These are phyloP conservation scores for Stylosanthes scabra DNA, from an alignment of 331 rosid genomes.

Conservation along the genomic window DNA sequence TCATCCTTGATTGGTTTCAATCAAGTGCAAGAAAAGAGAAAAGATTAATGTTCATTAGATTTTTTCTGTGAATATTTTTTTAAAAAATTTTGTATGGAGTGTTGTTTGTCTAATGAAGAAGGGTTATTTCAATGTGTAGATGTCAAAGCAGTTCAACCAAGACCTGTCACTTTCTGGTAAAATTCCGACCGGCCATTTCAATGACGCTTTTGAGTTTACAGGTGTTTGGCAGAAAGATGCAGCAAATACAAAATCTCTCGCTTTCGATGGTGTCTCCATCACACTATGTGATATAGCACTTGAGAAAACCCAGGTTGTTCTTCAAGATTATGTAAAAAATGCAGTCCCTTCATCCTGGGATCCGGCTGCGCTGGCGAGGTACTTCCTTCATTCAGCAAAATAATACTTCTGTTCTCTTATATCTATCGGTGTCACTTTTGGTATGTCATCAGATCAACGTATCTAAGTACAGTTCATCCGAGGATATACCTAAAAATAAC, in stretches of 20 bases:
- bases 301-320: slow-evolving; percentile 67
- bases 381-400: slow-evolving; percentile 23
- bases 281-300: slow-evolving; percentile 75
- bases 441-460: too few relatives aligned
- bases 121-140: slow-evolving; percentile 43
- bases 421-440: too few relatives aligned
- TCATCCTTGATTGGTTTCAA: not conserved
- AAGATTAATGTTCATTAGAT: not conserved
- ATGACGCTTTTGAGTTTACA: slow-evolving; percentile 67
- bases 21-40: not conserved
- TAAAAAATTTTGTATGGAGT: not conserved
- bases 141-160: slow-evolving; percentile 92
- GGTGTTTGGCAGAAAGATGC: slow-evolving; percentile 91
- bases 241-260: slow-evolving; percentile 75
- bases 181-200: slow-evolving; percentile 89
- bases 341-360: slow-evolving; percentile 92
- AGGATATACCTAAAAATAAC: too few relatives aligned
- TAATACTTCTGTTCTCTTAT: not conserved
- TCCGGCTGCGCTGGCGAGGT: slow-evolving; percentile 88
- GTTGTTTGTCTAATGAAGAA: not conserved
- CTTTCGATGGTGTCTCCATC: slow-evolving; percentile 79
- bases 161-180: slow-evolving; percentile 75
- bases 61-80: not conserved
- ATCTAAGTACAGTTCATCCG: too few relatives aligned
- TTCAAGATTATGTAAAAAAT: slow-evolving; percentile 70